A percentile compares a stretch with the other conserved stretches of the same genome.
phyloP scores from a whole-genome alignment of 305 asterid species.

The Stenogyne calaminthoides region DNA sequence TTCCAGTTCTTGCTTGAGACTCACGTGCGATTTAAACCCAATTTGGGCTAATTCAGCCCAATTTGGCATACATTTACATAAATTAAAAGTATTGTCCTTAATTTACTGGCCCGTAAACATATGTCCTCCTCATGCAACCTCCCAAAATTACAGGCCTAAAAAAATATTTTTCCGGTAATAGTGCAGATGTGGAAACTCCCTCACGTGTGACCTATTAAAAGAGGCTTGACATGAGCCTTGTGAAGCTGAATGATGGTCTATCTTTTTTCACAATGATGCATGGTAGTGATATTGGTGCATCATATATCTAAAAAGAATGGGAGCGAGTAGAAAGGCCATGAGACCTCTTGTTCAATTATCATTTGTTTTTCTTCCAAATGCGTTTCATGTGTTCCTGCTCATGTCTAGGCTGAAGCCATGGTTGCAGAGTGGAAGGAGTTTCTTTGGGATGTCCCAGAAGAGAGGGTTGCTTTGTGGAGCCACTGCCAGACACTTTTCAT shows the following conservation, averaged over 20 bases:
- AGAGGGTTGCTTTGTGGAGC: conserved; percentile 95
- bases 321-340: neutral
- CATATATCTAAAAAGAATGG: neutral
- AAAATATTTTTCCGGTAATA: neutral
- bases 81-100: too few species aligned
- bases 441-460: conserved; percentile 99
- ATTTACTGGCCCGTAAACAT: too few species aligned
- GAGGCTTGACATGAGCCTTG: conserved; percentile 5
- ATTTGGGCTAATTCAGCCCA: too few species aligned
- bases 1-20: too few species aligned
- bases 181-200: neutral
- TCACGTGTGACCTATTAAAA: neutral
- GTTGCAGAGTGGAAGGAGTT: conserved; percentile 98
- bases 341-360: conserved; percentile 15
- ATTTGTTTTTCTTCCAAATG: conserved; percentile 18
- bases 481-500: conserved; percentile 96
- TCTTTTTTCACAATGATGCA: neutral
- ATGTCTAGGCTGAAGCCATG: conserved; percentile 95
- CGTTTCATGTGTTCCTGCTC: conserved; percentile 32
- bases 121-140: too few species aligned
- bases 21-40: too few species aligned
- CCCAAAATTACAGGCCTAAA: too few species aligned
- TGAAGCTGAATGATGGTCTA: conserved; percentile 11
- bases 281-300: conserved; percentile 11
- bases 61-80: too few species aligned